These are phyloP conservation scores for Durusdinium trenchii DNA, from an alignment of 73 alveolate genomes.

Conservation along the genomic window DNA sequence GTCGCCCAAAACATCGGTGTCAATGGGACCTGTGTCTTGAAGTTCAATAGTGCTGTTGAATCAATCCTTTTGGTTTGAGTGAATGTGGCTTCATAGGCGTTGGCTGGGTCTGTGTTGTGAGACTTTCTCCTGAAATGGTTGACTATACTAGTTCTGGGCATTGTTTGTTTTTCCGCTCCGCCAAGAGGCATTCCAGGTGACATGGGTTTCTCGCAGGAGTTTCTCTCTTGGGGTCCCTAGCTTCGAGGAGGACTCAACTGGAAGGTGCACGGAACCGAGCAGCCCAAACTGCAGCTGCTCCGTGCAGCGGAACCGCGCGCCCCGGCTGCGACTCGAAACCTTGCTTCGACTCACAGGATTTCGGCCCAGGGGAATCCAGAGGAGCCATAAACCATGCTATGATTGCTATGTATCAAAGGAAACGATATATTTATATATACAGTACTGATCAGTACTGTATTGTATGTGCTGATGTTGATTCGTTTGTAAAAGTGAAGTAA, in stretches of 20 bases:
- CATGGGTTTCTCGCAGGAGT: too few relatives aligned
- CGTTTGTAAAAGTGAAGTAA: too few relatives aligned
- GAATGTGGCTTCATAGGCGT: neutral
- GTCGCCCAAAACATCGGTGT: neutral
- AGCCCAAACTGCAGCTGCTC: too few relatives aligned
- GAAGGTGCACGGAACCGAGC: too few relatives aligned
- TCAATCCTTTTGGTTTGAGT: neutral
- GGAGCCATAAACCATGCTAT: neutral
- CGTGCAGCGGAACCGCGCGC: too few relatives aligned
- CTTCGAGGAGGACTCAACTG: too few relatives aligned
- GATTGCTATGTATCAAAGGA: neutral
- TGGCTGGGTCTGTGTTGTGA: neutral
- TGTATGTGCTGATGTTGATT: neutral
- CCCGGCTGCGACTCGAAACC: too few relatives aligned
- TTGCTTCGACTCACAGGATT: too few relatives aligned
- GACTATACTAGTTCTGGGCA: neutral
- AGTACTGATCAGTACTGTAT: neutral
- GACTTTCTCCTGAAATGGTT: neutral
- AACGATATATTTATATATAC: neutral
- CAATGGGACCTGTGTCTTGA: neutral
- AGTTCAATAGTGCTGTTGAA: neutral
- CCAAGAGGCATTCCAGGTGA: neutral
- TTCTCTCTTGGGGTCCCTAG: too few relatives aligned
- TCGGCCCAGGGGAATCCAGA: too few relatives aligned
- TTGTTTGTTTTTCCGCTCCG: neutral